phyloP scores from a whole-genome alignment of 2,329 filamentous ascomycete genomes.

The Diaporthe nobilis region DNA sequence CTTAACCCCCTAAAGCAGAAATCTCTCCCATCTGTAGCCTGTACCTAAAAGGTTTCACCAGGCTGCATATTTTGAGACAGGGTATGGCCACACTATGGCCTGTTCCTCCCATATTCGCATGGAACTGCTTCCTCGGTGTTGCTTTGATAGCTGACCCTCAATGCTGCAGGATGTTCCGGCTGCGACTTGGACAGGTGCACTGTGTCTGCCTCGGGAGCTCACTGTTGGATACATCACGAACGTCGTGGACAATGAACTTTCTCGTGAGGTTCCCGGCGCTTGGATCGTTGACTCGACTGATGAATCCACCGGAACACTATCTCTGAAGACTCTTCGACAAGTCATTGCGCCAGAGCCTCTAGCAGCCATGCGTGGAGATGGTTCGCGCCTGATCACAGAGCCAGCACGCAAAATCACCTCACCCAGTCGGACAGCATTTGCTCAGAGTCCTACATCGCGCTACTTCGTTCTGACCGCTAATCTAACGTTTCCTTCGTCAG shows the following conservation, averaged over 20 bases:
- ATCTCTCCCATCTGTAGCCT: not conserved
- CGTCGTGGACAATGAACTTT: slow-evolving; percentile 57
- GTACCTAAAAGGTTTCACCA: not conserved
- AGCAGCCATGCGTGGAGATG: slow-evolving; percentile 49
- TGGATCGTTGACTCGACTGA: slow-evolving; percentile 52
- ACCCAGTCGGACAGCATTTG: slow-evolving; percentile 18
- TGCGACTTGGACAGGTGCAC: slow-evolving; percentile 60
- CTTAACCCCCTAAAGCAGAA: not conserved
- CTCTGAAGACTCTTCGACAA: slow-evolving; percentile 55
- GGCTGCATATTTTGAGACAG: no score
- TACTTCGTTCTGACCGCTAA: slow-evolving; percentile 56
- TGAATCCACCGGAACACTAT: slow-evolving; percentile 50
- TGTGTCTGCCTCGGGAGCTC: slow-evolving; percentile 59
- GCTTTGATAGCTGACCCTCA: not conserved
- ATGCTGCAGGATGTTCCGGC: slow-evolving; percentile 48
- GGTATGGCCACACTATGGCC: no score
- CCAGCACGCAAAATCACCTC: slow-evolving; percentile 43
- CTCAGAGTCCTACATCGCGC: slow-evolving; percentile 47
- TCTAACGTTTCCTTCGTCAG: slow-evolving; percentile 53
- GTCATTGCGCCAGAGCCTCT: slow-evolving; percentile 55
- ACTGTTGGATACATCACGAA: slow-evolving; percentile 56
- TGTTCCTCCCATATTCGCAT: no score
- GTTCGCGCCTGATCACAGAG: slow-evolving; percentile 44
- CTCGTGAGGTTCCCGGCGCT: slow-evolving; percentile 53
- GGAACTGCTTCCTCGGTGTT: not conserved